phyloP scores from a whole-genome alignment of 2,329 filamentous ascomycete species.

The Nigrospora osmanthi region DNA sequence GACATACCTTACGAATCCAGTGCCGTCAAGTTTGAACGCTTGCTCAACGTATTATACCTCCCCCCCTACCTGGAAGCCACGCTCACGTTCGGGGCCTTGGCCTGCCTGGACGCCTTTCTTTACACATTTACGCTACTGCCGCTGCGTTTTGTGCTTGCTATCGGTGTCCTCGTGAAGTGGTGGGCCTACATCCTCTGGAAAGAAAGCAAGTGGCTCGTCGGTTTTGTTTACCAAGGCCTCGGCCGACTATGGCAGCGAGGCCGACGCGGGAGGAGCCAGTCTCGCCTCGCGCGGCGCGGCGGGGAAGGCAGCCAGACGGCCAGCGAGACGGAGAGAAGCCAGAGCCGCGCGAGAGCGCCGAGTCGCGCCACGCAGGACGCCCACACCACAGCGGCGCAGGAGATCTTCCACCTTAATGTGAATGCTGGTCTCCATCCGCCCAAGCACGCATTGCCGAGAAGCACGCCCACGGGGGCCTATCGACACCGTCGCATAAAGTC shows the following conservation, averaged over 20 bases:
- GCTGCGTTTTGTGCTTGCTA: slow-evolving; percentile 74
- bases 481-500: slow-evolving; percentile 73
- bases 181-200: slow-evolving; percentile 66
- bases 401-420: slow-evolving; percentile 11
- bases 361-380: slow-evolving; percentile 5
- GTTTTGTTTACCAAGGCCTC: slow-evolving; percentile 72
- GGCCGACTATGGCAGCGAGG: slow-evolving; percentile 68
- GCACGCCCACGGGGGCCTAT: slow-evolving; percentile 21
- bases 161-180: slow-evolving; percentile 69
- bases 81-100: slow-evolving; percentile 79
- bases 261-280: slow-evolving; percentile 33
- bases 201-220: slow-evolving; percentile 63
- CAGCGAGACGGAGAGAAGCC: slow-evolving; percentile 30
- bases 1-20: slow-evolving; percentile 83
- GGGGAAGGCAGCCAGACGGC: slow-evolving; percentile 14
- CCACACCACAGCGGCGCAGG: slow-evolving; percentile 5
- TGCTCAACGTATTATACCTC: slow-evolving; percentile 80
- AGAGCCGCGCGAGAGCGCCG: slow-evolving; percentile 21
- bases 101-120: slow-evolving; percentile 92
- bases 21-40: slow-evolving; percentile 81
- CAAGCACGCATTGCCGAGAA: slow-evolving; percentile 21
- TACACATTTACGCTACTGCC: slow-evolving; percentile 95
- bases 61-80: slow-evolving; percentile 77
- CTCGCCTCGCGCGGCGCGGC: slow-evolving; percentile 9
- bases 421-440: slow-evolving; percentile 20